These are phyloP conservation scores for Coemansia sp. DNA, from an alignment of 192 early-diverging fungal species.

Conservation along the genomic window DNA sequence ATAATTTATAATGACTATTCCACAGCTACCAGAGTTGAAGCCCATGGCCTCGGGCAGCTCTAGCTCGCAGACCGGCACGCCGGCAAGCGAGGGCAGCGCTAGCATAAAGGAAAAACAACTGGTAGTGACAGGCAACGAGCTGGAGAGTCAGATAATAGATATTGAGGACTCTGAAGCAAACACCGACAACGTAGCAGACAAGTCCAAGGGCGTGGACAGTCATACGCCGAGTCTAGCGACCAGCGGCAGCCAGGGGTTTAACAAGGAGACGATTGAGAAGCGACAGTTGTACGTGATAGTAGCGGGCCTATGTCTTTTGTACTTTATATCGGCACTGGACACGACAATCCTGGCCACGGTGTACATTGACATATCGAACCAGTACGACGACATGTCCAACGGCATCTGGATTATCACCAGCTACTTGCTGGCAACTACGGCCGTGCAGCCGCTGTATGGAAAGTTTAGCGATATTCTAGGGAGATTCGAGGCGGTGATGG, in stretches of 20 bases:
- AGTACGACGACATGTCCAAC: conserved; percentile 56
- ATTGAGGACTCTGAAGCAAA: background rate
- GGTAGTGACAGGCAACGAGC: background rate
- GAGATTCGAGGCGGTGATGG: conserved; percentile 52
- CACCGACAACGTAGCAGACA: background rate
- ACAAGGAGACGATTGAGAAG: conserved; percentile 18
- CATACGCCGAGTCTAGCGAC: conserved; percentile 6
- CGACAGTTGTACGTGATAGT: conserved; percentile 12
- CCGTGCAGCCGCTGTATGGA: conserved; percentile 76
- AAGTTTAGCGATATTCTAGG: conserved; percentile 83
- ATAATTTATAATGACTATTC: background rate
- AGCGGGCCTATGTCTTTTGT: conserved; percentile 33
- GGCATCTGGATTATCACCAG: conserved; percentile 78
- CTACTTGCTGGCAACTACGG: conserved; percentile 66
- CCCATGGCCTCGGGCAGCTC: background rate
- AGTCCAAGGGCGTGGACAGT: background rate
- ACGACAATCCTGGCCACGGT: conserved; percentile 72
- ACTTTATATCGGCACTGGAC: conserved; percentile 66
- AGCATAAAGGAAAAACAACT: background rate
- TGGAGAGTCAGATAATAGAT: background rate
- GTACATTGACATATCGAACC: conserved; percentile 58
- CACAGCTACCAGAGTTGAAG: background rate
- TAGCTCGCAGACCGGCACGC: no score
- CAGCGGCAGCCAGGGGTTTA: conserved; percentile 12
- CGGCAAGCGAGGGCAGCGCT: background rate